Evolutionary conservation across 495 filamentous ascomycete species (phyloP).

Genomic region (Trichoderma parareesei): DNA sequence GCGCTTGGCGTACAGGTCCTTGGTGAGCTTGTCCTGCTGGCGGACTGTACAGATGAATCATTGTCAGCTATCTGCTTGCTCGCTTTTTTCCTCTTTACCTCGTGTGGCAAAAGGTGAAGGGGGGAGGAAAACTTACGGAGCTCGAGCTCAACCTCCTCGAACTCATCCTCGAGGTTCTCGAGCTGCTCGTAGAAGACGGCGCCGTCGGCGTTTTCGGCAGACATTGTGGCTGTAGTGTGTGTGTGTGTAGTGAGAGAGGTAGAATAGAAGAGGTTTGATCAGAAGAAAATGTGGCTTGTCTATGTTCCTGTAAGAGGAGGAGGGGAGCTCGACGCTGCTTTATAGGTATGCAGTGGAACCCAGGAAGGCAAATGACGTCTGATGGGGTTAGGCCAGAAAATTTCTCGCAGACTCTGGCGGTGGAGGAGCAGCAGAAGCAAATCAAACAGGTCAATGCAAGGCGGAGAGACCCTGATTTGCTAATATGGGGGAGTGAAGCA

Average conservation of each 20-base stretch:
- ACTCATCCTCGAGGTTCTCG: slow-evolving; percentile 57
- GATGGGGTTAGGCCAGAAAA: not conserved
- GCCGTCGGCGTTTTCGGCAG: slow-evolving; percentile 33
- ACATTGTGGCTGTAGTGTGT: slow-evolving; percentile 26
- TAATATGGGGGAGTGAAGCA: no score
- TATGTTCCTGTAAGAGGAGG: not conserved
- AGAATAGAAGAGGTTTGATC: not conserved
- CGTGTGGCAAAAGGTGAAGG: not conserved
- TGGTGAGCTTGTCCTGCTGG: slow-evolving; percentile 41
- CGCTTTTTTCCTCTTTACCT: not conserved
- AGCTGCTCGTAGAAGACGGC: slow-evolving; percentile 48
- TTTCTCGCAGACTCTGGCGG: not conserved
- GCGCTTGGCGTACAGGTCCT: slow-evolving; percentile 65
- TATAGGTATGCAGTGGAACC: not conserved
- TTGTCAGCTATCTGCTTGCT: not conserved
- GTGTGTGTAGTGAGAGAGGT: slow-evolving; percentile 14
- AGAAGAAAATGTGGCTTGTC: not conserved
- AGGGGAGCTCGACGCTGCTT: not conserved
- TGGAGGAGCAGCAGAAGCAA: not conserved
- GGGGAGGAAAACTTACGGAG: slow-evolving; percentile 47
- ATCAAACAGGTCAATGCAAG: not conserved
- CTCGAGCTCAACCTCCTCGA: slow-evolving; percentile 60
- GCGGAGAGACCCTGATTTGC: not conserved
- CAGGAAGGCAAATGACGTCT: not conserved
- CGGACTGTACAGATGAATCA: slow-evolving; percentile 37